These are phyloP conservation scores for Polytrichum commune DNA, from an alignment of 225 moss, liverwort and hornwort species.

Conservation along the genomic window DNA sequence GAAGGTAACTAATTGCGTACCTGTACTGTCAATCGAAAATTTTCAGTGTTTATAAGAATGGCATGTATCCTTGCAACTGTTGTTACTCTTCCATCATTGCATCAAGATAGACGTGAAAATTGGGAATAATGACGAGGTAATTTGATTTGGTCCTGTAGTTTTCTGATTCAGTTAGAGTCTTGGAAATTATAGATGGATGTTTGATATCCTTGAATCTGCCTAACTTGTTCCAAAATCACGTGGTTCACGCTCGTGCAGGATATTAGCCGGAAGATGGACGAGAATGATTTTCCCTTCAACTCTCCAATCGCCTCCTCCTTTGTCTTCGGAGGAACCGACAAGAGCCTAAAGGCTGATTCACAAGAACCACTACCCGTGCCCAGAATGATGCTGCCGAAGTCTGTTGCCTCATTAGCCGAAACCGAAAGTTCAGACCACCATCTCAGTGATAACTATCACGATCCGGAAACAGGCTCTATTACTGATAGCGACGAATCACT, in stretches of 20 bases:
- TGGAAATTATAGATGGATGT: no score
- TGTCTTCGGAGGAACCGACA: conserved; percentile 30
- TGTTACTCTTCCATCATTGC: no score
- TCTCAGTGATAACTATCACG: conserved; percentile 31
- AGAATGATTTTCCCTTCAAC: conserved; percentile 47
- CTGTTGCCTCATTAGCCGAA: conserved; percentile 14
- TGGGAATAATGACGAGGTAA: no score
- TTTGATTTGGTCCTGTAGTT: no score
- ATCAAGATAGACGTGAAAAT: no score
- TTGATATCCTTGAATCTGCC: no score
- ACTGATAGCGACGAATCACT: conserved; percentile 32
- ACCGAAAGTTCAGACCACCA: conserved; percentile 29
- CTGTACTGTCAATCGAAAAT: neutral
- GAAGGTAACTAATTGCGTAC: conserved; percentile 17
- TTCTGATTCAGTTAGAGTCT: no score
- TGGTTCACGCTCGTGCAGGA: conserved; percentile 19
- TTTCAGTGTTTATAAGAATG: no score
- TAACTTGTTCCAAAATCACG: neutral
- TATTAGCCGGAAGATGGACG: conserved; percentile 33
- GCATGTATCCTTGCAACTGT: no score
- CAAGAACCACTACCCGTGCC: neutral
- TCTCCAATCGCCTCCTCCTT: conserved; percentile 45
- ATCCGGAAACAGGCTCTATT: conserved; percentile 30
- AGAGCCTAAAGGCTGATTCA: conserved; percentile 11
- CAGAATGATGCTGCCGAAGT: conserved; percentile 10